Conservation (phyloP, 208 protist species). For the Plasmodiophora brassicae region DNA sequence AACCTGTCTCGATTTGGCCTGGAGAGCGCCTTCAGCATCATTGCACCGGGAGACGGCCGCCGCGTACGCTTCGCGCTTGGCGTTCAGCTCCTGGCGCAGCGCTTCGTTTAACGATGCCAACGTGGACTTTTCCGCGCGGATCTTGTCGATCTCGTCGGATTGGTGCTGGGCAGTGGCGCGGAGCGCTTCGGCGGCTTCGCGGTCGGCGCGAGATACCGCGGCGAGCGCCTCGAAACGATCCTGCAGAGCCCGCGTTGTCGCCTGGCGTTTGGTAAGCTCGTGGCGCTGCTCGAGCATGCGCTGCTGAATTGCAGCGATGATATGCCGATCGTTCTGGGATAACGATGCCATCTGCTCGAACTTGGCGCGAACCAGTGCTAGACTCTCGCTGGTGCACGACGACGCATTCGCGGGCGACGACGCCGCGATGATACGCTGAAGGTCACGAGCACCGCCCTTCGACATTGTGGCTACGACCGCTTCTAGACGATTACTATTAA, state of each 20-base stretch:
- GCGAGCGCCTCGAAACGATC: background rate
- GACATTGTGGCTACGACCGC: too few species aligned
- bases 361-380: background rate
- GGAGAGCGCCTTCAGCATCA: too few species aligned
- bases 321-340: background rate
- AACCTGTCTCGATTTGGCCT: too few species aligned
- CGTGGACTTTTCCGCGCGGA: background rate
- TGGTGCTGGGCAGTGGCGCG: background rate
- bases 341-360: background rate
- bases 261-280: background rate
- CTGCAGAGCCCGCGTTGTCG: background rate
- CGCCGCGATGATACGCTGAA: too few species aligned
- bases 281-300: background rate
- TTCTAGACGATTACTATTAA: too few species aligned
- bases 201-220: background rate
- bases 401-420: too few species aligned
- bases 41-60: background rate
- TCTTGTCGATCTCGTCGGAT: background rate
- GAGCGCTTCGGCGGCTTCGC: background rate
- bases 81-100: background rate
- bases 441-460: too few species aligned
- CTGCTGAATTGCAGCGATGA: background rate
- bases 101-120: background rate
- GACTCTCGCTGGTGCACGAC: too few species aligned
- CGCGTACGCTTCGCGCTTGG: conserved; percentile 1